Conservation (phyloP, 495 filamentous ascomycete genomes). For the Rusavskia elegans region DNA sequence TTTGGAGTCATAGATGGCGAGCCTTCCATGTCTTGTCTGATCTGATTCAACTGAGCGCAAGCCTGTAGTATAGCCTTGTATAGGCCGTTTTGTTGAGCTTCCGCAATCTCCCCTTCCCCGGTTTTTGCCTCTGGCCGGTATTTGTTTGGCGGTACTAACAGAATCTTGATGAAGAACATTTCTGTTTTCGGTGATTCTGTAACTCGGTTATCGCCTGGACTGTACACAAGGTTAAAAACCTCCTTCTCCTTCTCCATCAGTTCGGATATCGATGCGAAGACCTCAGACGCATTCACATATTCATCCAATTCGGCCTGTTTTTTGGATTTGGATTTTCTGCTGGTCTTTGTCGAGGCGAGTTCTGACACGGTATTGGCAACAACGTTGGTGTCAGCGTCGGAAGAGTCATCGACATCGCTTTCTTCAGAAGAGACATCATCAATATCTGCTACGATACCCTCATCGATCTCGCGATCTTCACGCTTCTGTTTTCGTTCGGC, state of each 20-base stretch:
- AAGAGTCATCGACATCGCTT: constrained; percentile 21
- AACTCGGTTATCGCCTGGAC: constrained; percentile 42
- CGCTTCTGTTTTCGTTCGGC: constrained; percentile 8
- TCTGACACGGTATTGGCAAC: constrained; percentile 6
- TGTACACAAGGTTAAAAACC: constrained; percentile 66
- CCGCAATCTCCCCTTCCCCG: constrained; percentile 60
- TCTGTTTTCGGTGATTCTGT: constrained; percentile 46
- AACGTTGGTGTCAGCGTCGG: constrained; percentile 28
- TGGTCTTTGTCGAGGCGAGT: background rate
- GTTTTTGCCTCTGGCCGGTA: constrained; percentile 80
- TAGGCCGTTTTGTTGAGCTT: constrained; percentile 68
- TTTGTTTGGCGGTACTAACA: constrained; percentile 82
- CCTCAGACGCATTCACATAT: constrained; percentile 60
- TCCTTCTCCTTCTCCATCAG: constrained; percentile 81
- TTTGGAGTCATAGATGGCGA: constrained; percentile 22
- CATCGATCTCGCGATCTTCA: constrained; percentile 15
- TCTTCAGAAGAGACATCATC: constrained; percentile 23
- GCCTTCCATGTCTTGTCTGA: constrained; percentile 54
- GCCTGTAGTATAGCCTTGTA: constrained; percentile 66
- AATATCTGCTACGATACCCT: constrained; percentile 21
- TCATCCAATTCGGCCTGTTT: constrained; percentile 29
- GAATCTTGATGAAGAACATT: constrained; percentile 81
- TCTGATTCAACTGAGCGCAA: constrained; percentile 53
- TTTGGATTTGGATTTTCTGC: constrained; percentile 4
- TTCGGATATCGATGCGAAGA: constrained; percentile 54